A percentile compares a stretch with the other conserved stretches of the same genome.
phyloP scores from a whole-genome alignment of 2,329 filamentous ascomycete genomes.

The Ophiocordyceps camponoti-floridani region DNA sequence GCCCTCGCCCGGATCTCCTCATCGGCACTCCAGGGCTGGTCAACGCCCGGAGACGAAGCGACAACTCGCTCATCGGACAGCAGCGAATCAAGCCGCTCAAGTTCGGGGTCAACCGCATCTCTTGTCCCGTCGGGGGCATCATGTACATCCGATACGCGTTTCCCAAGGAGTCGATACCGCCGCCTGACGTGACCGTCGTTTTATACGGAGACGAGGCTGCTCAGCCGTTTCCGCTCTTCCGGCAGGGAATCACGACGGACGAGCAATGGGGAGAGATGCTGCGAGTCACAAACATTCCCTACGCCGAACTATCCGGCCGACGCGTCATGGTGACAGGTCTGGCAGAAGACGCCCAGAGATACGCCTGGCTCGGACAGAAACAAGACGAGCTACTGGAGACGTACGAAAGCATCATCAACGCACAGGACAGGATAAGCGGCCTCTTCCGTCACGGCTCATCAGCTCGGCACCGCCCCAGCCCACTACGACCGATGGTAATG shows the following conservation, averaged over 20 bases:
- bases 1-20: not conserved
- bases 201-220: not conserved
- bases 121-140: not conserved
- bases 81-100: not conserved
- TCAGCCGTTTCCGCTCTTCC: constrained; percentile 2
- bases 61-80: not conserved
- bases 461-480: not conserved
- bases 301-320: constrained; percentile 1
- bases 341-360: not conserved
- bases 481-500: constrained; percentile 1
- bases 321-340: constrained; percentile 2
- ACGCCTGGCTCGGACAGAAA: not conserved
- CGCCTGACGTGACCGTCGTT: not conserved
- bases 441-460: not conserved
- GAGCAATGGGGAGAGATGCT: constrained; percentile 1
- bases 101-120: not conserved
- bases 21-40: constrained; percentile 1
- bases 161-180: not conserved
- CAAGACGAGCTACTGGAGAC: not conserved
- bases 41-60: not conserved
- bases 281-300: not conserved
- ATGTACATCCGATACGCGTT: constrained; percentile 2
- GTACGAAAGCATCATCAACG: constrained; percentile 1
- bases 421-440: constrained; percentile 1
- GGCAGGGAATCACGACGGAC: constrained; percentile 1